A percentile compares a stretch with the other conserved stretches of the same genome.
Evolutionary conservation across 352 stramenopile genomes (phyloP).

Genomic region (Pythium monospermum): DNA sequence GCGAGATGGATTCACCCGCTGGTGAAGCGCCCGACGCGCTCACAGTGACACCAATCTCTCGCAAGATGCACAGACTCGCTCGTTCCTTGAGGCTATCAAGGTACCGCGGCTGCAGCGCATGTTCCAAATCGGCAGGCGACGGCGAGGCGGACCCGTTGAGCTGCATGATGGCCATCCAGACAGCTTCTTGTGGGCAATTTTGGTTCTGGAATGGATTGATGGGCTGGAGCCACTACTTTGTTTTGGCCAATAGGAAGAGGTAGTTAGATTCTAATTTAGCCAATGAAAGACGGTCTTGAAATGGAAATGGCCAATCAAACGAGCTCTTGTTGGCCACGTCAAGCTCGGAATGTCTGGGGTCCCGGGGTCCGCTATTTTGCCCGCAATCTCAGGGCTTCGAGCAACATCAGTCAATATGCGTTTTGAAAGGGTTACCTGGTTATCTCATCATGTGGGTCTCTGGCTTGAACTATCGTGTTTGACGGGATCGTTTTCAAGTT

Average conservation of each 20-base stretch:
- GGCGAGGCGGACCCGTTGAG: constrained; percentile 14
- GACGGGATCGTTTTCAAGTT: constrained; percentile 15
- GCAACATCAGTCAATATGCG: too few relatives aligned
- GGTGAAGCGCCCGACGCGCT: neutral
- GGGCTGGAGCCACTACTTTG: neutral
- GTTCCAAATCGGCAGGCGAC: constrained; percentile 17
- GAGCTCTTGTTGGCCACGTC: too few relatives aligned
- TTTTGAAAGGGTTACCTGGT: constrained; percentile 5
- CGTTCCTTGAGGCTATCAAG: constrained; percentile 56
- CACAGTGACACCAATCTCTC: constrained; percentile 40
- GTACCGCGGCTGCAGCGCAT: constrained; percentile 50
- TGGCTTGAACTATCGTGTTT: constrained; percentile 23
- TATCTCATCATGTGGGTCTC: constrained; percentile 13
- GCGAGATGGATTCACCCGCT: constrained; percentile 7
- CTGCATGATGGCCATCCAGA: constrained; percentile 8
- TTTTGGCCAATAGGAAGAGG: neutral
- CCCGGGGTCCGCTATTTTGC: too few relatives aligned
- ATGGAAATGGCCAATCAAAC: constrained; percentile 1
- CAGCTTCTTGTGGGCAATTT: too few relatives aligned
- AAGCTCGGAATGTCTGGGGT: too few relatives aligned
- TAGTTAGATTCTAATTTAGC: constrained; percentile 5
- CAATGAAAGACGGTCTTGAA: constrained; percentile 2
- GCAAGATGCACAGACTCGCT: constrained; percentile 52
- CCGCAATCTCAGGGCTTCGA: too few relatives aligned
- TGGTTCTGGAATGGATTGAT: neutral